Percentiles rank a stretch among this genome's conserved stretches.
Conservation (phyloP, 2,329 filamentous ascomycete species). For the Sporothrix globosa region DNA sequence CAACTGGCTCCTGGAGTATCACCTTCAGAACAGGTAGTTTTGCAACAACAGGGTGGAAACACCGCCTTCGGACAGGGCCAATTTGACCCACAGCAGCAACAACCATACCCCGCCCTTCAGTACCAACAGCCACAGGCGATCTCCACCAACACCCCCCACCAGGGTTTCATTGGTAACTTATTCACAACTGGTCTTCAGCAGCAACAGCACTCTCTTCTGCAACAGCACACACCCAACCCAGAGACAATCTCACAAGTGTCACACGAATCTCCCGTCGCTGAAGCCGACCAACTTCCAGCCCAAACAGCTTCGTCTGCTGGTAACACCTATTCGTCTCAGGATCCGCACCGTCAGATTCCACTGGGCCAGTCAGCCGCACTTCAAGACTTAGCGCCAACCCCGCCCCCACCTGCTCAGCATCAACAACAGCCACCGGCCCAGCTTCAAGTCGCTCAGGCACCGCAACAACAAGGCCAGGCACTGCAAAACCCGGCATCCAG, state of each 20-base stretch:
- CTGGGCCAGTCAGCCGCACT: conserved; percentile 34
- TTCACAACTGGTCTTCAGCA: conserved; percentile 39
- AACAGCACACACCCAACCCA: conserved; percentile 52
- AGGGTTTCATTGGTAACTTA: conserved; percentile 42
- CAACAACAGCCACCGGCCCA: conserved; percentile 41
- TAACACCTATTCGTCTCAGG: conserved; percentile 44
- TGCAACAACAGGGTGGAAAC: conserved; percentile 40
- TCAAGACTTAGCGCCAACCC: conserved; percentile 33
- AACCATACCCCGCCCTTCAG: conserved; percentile 41
- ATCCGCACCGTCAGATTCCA: conserved; percentile 39
- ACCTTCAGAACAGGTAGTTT: conserved; percentile 41
- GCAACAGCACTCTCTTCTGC: conserved; percentile 37
- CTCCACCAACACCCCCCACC: conserved; percentile 41
- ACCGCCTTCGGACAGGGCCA: conserved; percentile 42
- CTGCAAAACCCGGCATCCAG: conserved; percentile 7
- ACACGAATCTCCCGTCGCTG: conserved; percentile 60
- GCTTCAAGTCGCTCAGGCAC: conserved; percentile 42
- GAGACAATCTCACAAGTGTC: conserved; percentile 66
- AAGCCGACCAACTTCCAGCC: conserved; percentile 52
- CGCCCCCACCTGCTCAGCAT: conserved; percentile 30
- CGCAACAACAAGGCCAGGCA: conserved; percentile 38
- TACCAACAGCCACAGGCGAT: conserved; percentile 34
- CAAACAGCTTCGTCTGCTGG: conserved; percentile 47
- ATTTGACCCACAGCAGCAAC: conserved; percentile 49
- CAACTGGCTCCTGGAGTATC: conserved; percentile 43